Conservation (phyloP, 2,329 filamentous ascomycete species). For the Sarocladiaceae sp. region DNA sequence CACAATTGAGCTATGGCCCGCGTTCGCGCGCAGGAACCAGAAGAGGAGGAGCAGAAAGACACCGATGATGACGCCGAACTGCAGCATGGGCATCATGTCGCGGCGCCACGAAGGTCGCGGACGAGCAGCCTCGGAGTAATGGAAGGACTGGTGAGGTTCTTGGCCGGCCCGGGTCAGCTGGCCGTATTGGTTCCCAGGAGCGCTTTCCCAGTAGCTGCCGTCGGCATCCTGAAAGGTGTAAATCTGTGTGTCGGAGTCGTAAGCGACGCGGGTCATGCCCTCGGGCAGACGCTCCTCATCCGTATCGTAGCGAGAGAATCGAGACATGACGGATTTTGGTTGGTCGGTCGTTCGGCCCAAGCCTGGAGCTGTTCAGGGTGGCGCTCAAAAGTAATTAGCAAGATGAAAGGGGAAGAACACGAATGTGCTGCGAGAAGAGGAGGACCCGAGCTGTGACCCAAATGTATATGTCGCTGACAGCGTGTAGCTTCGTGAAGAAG, state of each 20-base stretch:
- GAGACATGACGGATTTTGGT: conserved; percentile 28
- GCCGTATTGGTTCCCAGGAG: conserved; percentile 46
- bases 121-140: conserved; percentile 16
- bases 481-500: no score
- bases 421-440: no score
- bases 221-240: conserved; percentile 48
- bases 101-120: conserved; percentile 41
- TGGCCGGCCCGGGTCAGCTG: conserved; percentile 35
- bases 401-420: no score
- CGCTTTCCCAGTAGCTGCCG: conserved; percentile 46
- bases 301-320: conserved; percentile 37
- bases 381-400: no score
- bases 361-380: no score
- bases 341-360: no score
- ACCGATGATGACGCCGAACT: conserved; percentile 52
- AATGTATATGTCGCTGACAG: no score
- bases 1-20: neutral
- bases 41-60: conserved; percentile 46
- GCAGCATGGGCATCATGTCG: conserved; percentile 51
- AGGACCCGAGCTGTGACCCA: no score
- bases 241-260: conserved; percentile 50
- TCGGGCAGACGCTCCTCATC: conserved; percentile 50
- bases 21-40: conserved; percentile 35
- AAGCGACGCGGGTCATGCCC: conserved; percentile 50
- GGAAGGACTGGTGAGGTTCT: conserved; percentile 27